Evolutionary conservation across 2,329 filamentous ascomycete species (phyloP).

Genomic region (Teratosphaeria destructans): DNA sequence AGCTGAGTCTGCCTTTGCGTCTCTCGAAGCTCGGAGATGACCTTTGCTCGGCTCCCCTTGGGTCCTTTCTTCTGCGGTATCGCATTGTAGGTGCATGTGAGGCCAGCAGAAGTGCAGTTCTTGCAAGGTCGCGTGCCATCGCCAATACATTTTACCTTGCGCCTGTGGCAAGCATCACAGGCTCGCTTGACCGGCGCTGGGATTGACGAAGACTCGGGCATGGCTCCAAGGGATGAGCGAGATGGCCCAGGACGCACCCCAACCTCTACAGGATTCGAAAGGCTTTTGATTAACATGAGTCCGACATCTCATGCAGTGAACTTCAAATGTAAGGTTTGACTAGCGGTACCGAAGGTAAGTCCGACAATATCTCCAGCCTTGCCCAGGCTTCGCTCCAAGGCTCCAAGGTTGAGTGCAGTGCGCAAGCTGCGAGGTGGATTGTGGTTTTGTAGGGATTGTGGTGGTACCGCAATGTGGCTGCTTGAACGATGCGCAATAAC

Average conservation of each 20-base stretch:
- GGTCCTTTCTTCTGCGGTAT: slow-evolving; percentile 55
- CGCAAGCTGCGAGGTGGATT: background rate
- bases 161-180: slow-evolving; percentile 33
- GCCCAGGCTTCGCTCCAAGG: background rate
- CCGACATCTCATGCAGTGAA: background rate
- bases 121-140: slow-evolving; percentile 46
- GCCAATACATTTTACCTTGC: slow-evolving; percentile 44
- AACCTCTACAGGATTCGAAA: background rate
- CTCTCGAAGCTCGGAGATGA: slow-evolving; percentile 52
- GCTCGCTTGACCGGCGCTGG: slow-evolving; percentile 18
- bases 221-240: background rate
- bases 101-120: slow-evolving; percentile 48
- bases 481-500: background rate
- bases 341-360: background rate
- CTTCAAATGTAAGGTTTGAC: background rate
- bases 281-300: background rate
- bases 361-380: background rate
- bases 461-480: background rate
- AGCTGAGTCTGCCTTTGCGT: slow-evolving; percentile 38
- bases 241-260: background rate
- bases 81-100: slow-evolving; percentile 55
- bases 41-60: slow-evolving; percentile 51
- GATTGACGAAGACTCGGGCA: slow-evolving; percentile 7
- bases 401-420: background rate
- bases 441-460: background rate